Percentiles rank a stretch among this genome's conserved stretches.
Evolutionary conservation across 1,284 basidiomycete species (phyloP).

Genomic region (Hemileccinum hortonii): DNA sequence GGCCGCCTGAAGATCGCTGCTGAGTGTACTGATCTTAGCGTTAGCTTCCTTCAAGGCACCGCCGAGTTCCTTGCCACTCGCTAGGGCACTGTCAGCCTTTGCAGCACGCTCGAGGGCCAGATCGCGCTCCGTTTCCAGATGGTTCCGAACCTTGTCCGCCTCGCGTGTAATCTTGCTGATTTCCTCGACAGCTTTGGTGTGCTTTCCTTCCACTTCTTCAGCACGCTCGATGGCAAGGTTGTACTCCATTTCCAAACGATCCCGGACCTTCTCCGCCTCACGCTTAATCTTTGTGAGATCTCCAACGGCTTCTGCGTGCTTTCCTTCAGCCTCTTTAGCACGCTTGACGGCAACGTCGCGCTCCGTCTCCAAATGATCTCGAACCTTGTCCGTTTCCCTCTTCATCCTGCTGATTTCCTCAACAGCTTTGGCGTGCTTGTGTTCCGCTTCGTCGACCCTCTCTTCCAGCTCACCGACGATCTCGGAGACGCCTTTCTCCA

Average conservation of each 20-base stretch:
- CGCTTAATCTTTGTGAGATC: constrained; percentile 41
- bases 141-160: constrained; percentile 44
- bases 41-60: constrained; percentile 64
- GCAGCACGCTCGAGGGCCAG: constrained; percentile 54
- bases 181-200: constrained; percentile 41
- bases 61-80: constrained; percentile 62
- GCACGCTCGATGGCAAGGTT: constrained; percentile 44
- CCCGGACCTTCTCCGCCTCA: constrained; percentile 47
- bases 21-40: constrained; percentile 51
- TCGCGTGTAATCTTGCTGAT: constrained; percentile 44
- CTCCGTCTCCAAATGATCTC: constrained; percentile 48
- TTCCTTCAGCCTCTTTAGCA: constrained; percentile 44
- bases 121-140: constrained; percentile 51
- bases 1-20: constrained; percentile 56
- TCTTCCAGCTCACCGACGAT: constrained; percentile 66
- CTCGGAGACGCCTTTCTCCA: constrained; percentile 62
- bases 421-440: constrained; percentile 40
- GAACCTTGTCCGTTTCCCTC: constrained; percentile 46
- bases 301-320: constrained; percentile 35
- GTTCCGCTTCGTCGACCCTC: constrained; percentile 52
- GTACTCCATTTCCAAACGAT: constrained; percentile 48
- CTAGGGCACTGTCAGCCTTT: constrained; percentile 60
- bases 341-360: constrained; percentile 48
- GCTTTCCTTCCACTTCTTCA: constrained; percentile 48
- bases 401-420: constrained; percentile 40